Evolutionary conservation across 176 grass and related monocot genomes (phyloP).

Genomic region (Oryza glumipatula): DNA sequence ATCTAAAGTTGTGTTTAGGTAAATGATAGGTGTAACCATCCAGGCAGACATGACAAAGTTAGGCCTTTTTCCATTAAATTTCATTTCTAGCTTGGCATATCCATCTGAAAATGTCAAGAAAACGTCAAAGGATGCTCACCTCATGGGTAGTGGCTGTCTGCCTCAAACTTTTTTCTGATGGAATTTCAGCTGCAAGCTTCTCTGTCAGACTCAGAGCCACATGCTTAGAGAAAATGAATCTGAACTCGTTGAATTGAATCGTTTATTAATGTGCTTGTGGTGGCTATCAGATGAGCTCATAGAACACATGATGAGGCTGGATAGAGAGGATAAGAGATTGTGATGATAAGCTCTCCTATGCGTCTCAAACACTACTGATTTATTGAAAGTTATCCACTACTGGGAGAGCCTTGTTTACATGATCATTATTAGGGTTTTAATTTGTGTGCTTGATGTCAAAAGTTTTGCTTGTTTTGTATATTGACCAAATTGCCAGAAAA

Average conservation of each 20-base stretch:
- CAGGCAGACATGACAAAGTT: constrained; percentile 10
- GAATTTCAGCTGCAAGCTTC: constrained; percentile 32
- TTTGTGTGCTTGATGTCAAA: not conserved
- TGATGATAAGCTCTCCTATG: not conserved
- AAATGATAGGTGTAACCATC: constrained; percentile 45
- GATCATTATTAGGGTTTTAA: not conserved
- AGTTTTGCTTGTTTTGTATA: not conserved
- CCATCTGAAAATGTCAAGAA: constrained; percentile 13
- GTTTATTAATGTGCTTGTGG: not conserved
- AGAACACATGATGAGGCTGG: not conserved
- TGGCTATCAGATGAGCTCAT: not conserved
- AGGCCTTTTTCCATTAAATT: not conserved
- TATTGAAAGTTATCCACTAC: not conserved
- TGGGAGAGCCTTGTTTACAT: not conserved
- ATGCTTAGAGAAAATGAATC: not conserved
- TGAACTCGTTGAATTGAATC: constrained; percentile 21
- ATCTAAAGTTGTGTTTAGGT: not conserved
- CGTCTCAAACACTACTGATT: not conserved
- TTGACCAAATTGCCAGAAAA: not conserved
- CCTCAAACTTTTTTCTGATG: constrained; percentile 3
- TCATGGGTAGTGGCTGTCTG: not conserved
- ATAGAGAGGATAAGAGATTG: not conserved
- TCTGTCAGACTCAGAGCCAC: constrained; percentile 17
- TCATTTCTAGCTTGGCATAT: not conserved
- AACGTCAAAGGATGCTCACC: constrained; percentile 12